phyloP scores from a whole-genome alignment of 495 filamentous ascomycete genomes.

The Hypomontagnella monticulosa region DNA sequence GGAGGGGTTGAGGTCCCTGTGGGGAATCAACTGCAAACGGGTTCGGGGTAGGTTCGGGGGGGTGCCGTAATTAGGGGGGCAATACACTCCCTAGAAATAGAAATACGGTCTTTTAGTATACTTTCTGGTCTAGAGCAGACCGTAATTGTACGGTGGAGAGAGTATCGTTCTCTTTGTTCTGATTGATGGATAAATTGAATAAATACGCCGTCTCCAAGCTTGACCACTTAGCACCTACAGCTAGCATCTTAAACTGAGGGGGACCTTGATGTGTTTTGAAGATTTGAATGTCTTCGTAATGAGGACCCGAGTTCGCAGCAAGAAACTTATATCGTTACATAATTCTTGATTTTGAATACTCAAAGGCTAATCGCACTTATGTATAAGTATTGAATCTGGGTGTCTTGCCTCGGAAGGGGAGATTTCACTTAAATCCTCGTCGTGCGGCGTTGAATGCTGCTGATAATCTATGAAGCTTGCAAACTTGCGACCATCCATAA shows the following conservation, averaged over 20 bases:
- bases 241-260: slow-evolving; percentile 4
- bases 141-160: slow-evolving; percentile 22
- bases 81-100: neutral
- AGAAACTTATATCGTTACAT: too few relatives aligned
- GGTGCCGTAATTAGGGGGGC: slow-evolving; percentile 17
- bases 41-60: slow-evolving; percentile 31
- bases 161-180: slow-evolving; percentile 4
- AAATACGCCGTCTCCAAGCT: slow-evolving; percentile 18
- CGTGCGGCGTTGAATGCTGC: too few relatives aligned
- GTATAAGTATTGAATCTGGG: too few relatives aligned
- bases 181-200: slow-evolving; percentile 41
- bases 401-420: too few relatives aligned
- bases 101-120: slow-evolving; percentile 12
- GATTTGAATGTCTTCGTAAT: too few relatives aligned
- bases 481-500: neutral
- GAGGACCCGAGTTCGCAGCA: too few relatives aligned
- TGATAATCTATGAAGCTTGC: too few relatives aligned
- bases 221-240: neutral
- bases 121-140: neutral
- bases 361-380: too few relatives aligned
- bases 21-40: slow-evolving; percentile 22
- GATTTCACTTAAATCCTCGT: too few relatives aligned
- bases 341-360: too few relatives aligned
- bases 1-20: slow-evolving; percentile 29
- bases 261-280: too few relatives aligned